phyloP scores from a whole-genome alignment of 1,284 basidiomycete species.

The Cystobasidium slooffiae region DNA sequence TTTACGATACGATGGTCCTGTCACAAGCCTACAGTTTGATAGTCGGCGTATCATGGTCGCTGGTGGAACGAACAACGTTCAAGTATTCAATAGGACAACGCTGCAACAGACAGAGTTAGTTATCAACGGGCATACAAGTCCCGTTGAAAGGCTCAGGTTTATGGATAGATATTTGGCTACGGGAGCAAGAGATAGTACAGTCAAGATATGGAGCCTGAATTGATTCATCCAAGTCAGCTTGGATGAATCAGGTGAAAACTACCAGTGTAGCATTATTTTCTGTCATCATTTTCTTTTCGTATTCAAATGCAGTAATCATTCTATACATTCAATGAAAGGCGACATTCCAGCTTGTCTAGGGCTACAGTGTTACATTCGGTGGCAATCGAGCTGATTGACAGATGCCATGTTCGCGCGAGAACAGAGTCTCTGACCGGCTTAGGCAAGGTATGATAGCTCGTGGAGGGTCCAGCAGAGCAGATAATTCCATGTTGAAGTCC shows the following conservation, averaged over 20 bases:
- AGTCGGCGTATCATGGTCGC: constrained; percentile 90
- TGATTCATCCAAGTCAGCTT: background rate
- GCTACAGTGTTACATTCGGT: too few relatives aligned
- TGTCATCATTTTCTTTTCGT: background rate
- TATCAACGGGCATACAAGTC: constrained; percentile 89
- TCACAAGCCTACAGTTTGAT: constrained; percentile 91
- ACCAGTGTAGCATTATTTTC: background rate
- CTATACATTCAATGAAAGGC: too few relatives aligned
- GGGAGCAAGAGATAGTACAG: constrained; percentile 81
- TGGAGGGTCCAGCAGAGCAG: too few relatives aligned
- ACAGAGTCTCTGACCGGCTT: too few relatives aligned
- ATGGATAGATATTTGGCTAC: constrained; percentile 95
- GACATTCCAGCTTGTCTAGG: too few relatives aligned
- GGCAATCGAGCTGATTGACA: too few relatives aligned
- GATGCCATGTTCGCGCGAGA: too few relatives aligned
- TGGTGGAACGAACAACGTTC: constrained; percentile 63
- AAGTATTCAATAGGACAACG: constrained; percentile 95
- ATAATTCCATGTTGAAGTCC: too few relatives aligned
- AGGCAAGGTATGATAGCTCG: too few relatives aligned
- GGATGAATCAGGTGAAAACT: background rate
- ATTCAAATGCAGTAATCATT: too few relatives aligned
- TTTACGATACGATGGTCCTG: constrained; percentile 85
- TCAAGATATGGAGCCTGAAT: constrained; percentile 85
- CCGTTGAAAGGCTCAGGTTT: constrained; percentile 87
- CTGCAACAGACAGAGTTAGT: constrained; percentile 81